Percentiles rank a stretch among this genome's conserved stretches.
These are phyloP conservation scores for Aspergillus bridgeri DNA, from an alignment of 495 filamentous ascomycete genomes.

Conservation along the genomic window DNA sequence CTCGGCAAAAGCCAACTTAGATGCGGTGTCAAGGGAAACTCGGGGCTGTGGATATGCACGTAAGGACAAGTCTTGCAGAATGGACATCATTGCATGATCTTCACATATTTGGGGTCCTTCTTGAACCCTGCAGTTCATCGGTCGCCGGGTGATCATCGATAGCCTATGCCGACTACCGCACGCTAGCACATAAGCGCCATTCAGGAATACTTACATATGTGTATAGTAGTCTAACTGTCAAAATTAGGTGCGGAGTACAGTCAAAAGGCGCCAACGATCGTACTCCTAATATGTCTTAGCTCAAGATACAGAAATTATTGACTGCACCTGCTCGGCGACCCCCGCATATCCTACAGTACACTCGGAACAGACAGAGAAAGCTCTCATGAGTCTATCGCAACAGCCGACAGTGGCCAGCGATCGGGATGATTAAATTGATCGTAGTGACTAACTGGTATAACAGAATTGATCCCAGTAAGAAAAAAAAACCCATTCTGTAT, in stretches of 20 bases:
- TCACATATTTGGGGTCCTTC: neutral
- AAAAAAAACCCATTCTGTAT: slow-evolving; percentile 23
- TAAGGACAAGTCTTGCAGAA: neutral
- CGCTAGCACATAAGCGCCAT: neutral
- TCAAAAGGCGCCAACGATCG: neutral
- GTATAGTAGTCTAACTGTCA: neutral
- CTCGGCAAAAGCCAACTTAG: neutral
- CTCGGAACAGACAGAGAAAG: no score
- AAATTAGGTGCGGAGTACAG: neutral
- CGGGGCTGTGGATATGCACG: neutral
- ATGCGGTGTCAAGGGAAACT: no score
- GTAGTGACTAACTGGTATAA: slow-evolving; percentile 19
- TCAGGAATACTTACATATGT: neutral
- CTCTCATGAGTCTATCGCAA: slow-evolving; percentile 18
- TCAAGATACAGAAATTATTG: no score
- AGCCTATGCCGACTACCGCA: neutral
- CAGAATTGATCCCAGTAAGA: slow-evolving; percentile 18
- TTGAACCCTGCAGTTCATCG: neutral
- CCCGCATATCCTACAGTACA: no score
- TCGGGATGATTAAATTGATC: slow-evolving; percentile 28
- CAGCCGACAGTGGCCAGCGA: slow-evolving; percentile 18
- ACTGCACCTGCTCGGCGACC: no score
- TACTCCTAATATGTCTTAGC: no score
- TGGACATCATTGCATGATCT: neutral
- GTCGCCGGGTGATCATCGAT: neutral